Base-by-base conservation (phyloP, 1,284 basidiomycete genomes). In the Apiotrichum montevideense region DNA sequence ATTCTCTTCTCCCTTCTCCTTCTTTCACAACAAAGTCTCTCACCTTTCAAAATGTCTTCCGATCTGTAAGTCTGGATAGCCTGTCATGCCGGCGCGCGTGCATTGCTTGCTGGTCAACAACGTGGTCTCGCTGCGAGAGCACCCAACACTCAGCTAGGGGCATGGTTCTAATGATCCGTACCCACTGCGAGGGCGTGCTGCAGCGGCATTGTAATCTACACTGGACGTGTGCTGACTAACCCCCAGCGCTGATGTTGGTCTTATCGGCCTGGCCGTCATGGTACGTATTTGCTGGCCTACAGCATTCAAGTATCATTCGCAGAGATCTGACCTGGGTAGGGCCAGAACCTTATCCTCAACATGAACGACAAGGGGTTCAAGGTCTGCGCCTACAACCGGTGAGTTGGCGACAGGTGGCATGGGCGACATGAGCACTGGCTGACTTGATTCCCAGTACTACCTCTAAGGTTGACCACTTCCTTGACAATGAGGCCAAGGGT, bases 351-450 rank as follows among this genome's bases (percentile, higher is more conserved):
- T 71, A 94, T 96, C 77, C 82, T 96, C 67, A 96, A 96, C 83
- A 96, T 96, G 89, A 94, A 94, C 77, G 95, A 98, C 84, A 98
- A 98, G 81, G 96, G 96, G 53, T 98, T 93, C 82, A 93, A 80
- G 65, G 96, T 98, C 70, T 87, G 91, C 66, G 93, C 91, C 32
- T 98, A 88, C 83, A 99, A 99, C 83, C 89, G 95, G 73, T 75
- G 47, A 59, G 73, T 63, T 29, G 29, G 21, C 29, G 29, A 39
- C 37, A 13, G 13, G 37, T 13, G 37, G 37, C 37, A 13, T 8
- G 8, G 37, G 8, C 13, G 13, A 6, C 8, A 15, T 15, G 13
- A n/a, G 11, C 11, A n/a, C 6, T 14, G 11, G 6, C 6, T 7
- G 11, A 15, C 41, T 42, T 14, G n/a, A 13, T 7, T 7, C 11